Conservation (phyloP, 768 basidiomycete genomes). For the Termitomyces sp. region DNA sequence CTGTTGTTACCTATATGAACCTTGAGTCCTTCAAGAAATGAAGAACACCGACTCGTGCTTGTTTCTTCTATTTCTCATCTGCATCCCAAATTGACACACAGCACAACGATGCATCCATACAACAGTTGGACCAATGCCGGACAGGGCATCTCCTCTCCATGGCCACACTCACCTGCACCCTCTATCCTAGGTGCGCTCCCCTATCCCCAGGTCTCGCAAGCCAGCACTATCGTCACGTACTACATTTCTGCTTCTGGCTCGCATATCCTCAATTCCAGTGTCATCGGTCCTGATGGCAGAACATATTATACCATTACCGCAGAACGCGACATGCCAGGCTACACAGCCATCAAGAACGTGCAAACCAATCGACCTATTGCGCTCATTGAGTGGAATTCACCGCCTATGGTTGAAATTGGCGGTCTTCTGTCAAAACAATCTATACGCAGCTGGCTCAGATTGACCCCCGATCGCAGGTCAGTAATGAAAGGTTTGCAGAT, state of each 20-base stretch:
- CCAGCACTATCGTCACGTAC: slow-evolving; percentile 34
- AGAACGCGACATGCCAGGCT: slow-evolving; percentile 44
- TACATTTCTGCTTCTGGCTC: slow-evolving; percentile 50
- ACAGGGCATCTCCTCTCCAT: slow-evolving; percentile 21
- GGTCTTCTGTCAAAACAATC: slow-evolving; percentile 45
- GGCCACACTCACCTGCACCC: slow-evolving; percentile 30
- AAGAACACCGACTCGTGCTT: neutral
- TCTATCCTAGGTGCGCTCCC: slow-evolving; percentile 67
- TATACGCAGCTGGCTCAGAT: slow-evolving; percentile 49
- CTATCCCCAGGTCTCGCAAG: slow-evolving; percentile 35
- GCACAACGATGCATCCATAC: slow-evolving; percentile 31
- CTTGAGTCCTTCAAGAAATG: neutral
- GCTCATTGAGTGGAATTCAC: slow-evolving; percentile 55
- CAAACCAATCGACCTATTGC: slow-evolving; percentile 45
- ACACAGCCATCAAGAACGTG: slow-evolving; percentile 50
- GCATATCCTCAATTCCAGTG: slow-evolving; percentile 50
- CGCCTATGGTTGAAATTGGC: slow-evolving; percentile 50
- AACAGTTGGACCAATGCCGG: slow-evolving; percentile 30
- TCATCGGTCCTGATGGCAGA: slow-evolving; percentile 48
- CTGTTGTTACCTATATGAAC: slow-evolving; percentile 1
- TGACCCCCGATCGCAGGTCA: slow-evolving; percentile 45
- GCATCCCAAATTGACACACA: neutral
- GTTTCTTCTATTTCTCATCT: neutral
- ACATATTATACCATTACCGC: slow-evolving; percentile 48
- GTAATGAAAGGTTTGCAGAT: slow-evolving; percentile 2